Evolutionary conservation across 2,329 filamentous ascomycete genomes (phyloP), one percentile per base, ranked within the genome.

Genomic region (Pseudocercospora fuligena): DNA sequence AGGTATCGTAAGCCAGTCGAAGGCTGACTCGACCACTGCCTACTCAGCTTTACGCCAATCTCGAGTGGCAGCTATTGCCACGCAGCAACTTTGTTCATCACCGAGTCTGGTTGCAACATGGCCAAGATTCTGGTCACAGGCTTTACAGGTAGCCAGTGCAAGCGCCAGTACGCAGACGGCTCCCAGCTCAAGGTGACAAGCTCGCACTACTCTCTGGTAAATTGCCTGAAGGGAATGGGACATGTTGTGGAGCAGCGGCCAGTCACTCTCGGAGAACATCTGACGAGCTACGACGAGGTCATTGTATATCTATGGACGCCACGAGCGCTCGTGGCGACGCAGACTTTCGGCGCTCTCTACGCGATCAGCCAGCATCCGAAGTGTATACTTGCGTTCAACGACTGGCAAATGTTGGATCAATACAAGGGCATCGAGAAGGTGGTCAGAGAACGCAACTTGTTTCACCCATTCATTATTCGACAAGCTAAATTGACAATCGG

Each of bases 171-270:
- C 49, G 29, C 58, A 4, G 25, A 57, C 14, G 14, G 14, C 4
- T 31, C 49, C 33, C 53, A 58, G 31, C 33, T 58, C 23, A 31
- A 58, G 9, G 61, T 64, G 5, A 33, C 61, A 21, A 31, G 29
- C 29, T 58, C 53, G n/a, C 61, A 64, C n/a, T 64, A 64, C 29
- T 64, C 61, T 51, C 61, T 64, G 12, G 36, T 21, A 25, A 64
- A 64, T 12, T 64, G 54, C 46, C 54, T 64, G 14, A 25, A 58
- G 12, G 46, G 23, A 14, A 47, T 64, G 54, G 40, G 61, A 1
- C 53, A 64, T 23, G 19, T 47, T 25, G 61, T 64, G 16, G 33
- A 64, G 0, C 61, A 64, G n/a, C 33, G 49, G 16, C 27, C 14
- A 49, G 43, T 64, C 16, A 14, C 29, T 16, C 54, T 64, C 2